These are phyloP conservation scores for Trametopsis cervina DNA, from an alignment of 768 basidiomycete genomes.

Conservation along the genomic window DNA sequence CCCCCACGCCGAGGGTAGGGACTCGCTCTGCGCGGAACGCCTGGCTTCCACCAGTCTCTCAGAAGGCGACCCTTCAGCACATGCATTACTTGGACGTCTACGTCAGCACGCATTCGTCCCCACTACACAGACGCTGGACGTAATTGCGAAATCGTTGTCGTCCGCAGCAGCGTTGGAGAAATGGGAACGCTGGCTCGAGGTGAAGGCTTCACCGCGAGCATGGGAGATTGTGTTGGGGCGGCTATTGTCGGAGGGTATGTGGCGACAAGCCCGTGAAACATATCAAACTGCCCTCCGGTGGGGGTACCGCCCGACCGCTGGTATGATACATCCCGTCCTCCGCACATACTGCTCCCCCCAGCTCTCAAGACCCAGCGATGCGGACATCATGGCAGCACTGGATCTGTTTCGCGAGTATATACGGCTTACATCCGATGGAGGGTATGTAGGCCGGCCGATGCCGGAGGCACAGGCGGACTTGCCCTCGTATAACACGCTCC, in stretches of 20 bases:
- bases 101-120: neutral
- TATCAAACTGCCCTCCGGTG: conserved; percentile 40
- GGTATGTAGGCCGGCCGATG: neutral
- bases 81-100: neutral
- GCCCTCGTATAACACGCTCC: conserved; percentile 41
- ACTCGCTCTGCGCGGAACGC: neutral
- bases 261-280: conserved; percentile 31
- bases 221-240: conserved; percentile 46
- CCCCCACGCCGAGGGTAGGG: neutral
- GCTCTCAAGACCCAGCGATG: conserved; percentile 30
- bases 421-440: conserved; percentile 9
- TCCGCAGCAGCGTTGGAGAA: neutral
- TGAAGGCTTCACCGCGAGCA: neutral
- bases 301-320: conserved; percentile 41
- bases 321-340: conserved; percentile 50
- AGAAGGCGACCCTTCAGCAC: neutral
- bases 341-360: conserved; percentile 37
- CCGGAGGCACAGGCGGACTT: conserved; percentile 2
- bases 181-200: neutral
- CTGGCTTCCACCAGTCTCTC: neutral
- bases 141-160: neutral
- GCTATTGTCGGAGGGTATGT: neutral
- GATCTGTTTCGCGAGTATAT: conserved; percentile 44
- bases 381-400: conserved; percentile 46
- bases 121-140: neutral